Base-by-base conservation (phyloP, 2,329 filamentous ascomycete species). In the Phaeosphaeriaceae sp. region DNA sequence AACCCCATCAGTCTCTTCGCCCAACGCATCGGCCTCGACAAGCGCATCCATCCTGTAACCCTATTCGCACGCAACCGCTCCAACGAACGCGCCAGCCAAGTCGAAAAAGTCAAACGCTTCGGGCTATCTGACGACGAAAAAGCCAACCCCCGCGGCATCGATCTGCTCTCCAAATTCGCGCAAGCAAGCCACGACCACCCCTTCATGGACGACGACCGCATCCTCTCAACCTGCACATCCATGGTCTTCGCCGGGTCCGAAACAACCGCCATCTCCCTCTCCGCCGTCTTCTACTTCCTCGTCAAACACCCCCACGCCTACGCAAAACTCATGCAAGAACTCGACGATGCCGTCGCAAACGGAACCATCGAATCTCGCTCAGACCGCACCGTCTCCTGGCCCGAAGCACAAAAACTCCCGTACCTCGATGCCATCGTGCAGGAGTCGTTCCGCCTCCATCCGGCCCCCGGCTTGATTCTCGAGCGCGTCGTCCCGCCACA, bases 391-490 rank as follows among this genome's bases (percentile, higher is more conserved):
- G 86, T 91, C 5, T 87, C 84, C 1, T 90, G 87, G 83, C 67
- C 83, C 29, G 86, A 92, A 71, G 81, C 80, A 40, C 87, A 90
- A 68, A 83, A 82, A 46, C 79, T 94, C 2, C 83, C 84, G 0
- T 94, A 92, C 68, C 83, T 94, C 5, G 87, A 92, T 63, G 89
- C 89, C 3, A 86, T 85, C 46, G 81, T 93, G 61, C 89, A 92
- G 64, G 90, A 94, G 70, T 83, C 87, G 4, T 89, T 92, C 76
- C 83, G 89, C 11, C 68, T 91, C 60, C 88, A 92, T 67, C 89
- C 90, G 0, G 87, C 89, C 0, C 81, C 87, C 0, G 89, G 88
- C 0, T 75, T 92, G 4, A 85, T 87, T 0, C 77, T 93, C 35
- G 89, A 93, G 71, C 82, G 90, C 51, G 77, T 92, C 37, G 87